These are phyloP conservation scores for Takashimella koratensis DNA, from an alignment of 1,284 basidiomycete species.

Conservation along the genomic window DNA sequence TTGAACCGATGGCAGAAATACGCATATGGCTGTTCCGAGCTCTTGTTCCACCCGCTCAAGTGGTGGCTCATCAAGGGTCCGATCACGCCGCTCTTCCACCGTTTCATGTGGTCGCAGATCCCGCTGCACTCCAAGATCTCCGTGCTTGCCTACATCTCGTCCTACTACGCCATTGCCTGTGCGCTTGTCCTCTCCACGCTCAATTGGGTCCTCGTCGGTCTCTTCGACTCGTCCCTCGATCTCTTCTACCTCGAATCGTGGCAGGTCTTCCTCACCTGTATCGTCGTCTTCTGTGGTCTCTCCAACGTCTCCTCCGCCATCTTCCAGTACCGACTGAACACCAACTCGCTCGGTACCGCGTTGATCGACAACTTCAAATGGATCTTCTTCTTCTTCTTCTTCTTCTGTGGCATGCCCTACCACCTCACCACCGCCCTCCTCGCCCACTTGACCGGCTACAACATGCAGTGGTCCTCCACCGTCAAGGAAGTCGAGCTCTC, in stretches of 20 bases:
- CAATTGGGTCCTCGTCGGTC: slow-evolving; percentile 38
- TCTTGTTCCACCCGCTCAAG: slow-evolving; percentile 71
- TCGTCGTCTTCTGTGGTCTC: slow-evolving; percentile 68
- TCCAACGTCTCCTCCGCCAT: slow-evolving; percentile 70
- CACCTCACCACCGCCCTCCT: slow-evolving; percentile 69
- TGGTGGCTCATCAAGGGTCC: slow-evolving; percentile 71
- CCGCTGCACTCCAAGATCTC: slow-evolving; percentile 42
- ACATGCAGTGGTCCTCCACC: slow-evolving; percentile 56
- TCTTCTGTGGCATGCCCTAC: slow-evolving; percentile 73
- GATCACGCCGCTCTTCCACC: slow-evolving; percentile 68
- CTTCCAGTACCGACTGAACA: slow-evolving; percentile 70
- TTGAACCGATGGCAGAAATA: slow-evolving; percentile 82
- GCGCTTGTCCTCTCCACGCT: slow-evolving; percentile 29
- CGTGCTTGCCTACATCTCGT: slow-evolving; percentile 40
- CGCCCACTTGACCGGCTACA: slow-evolving; percentile 74
- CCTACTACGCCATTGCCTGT: slow-evolving; percentile 42
- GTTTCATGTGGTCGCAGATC: slow-evolving; percentile 69
- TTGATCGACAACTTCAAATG: slow-evolving; percentile 40
- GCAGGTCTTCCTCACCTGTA: slow-evolving; percentile 59
- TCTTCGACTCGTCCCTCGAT: slow-evolving; percentile 34
- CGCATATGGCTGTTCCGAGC: slow-evolving; percentile 65
- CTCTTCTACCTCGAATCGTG: slow-evolving; percentile 41
- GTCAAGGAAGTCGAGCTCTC: slow-evolving; percentile 60
- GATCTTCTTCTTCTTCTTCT: slow-evolving; percentile 64
- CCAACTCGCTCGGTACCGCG: slow-evolving; percentile 38